These are phyloP conservation scores for Kwoniella europaea DNA, from an alignment of 768 basidiomycete genomes.

Conservation along the genomic window DNA sequence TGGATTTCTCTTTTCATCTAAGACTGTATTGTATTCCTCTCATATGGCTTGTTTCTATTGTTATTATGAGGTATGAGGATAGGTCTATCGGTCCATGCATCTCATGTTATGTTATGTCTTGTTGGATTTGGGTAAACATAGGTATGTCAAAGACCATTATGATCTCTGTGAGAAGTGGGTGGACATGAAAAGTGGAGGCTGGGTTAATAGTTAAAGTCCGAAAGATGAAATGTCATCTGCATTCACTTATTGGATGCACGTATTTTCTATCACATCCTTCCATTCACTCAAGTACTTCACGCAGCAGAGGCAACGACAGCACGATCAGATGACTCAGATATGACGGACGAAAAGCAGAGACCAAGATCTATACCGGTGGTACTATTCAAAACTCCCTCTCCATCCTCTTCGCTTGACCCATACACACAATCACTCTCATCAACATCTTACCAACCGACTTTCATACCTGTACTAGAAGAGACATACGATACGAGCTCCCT, in stretches of 20 bases:
- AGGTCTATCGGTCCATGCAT: background rate
- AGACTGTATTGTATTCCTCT: background rate
- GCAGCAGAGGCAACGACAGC: too few relatives aligned
- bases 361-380: background rate
- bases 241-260: too few relatives aligned
- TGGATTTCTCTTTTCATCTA: background rate
- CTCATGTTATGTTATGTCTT: background rate
- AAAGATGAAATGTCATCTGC: background rate
- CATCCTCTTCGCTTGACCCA: background rate
- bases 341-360: background rate
- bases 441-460: slow-evolving; percentile 1
- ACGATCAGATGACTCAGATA: background rate
- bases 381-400: slow-evolving; percentile 22
- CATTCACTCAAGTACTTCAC: too few relatives aligned
- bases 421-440: slow-evolving; percentile 1
- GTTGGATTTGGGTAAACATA: too few relatives aligned
- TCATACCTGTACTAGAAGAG: slow-evolving; percentile 24
- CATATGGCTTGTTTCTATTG: background rate
- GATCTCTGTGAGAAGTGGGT: background rate
- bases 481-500: slow-evolving; percentile 2
- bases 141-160: too few relatives aligned
- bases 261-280: too few relatives aligned
- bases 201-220: background rate
- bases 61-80: background rate
- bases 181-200: slow-evolving; percentile 25